Percentiles rank a stretch among this genome's conserved stretches.
Evolutionary conservation across 192 early-diverging fungal genomes (phyloP).

Genomic region (Coemansia sp.): DNA sequence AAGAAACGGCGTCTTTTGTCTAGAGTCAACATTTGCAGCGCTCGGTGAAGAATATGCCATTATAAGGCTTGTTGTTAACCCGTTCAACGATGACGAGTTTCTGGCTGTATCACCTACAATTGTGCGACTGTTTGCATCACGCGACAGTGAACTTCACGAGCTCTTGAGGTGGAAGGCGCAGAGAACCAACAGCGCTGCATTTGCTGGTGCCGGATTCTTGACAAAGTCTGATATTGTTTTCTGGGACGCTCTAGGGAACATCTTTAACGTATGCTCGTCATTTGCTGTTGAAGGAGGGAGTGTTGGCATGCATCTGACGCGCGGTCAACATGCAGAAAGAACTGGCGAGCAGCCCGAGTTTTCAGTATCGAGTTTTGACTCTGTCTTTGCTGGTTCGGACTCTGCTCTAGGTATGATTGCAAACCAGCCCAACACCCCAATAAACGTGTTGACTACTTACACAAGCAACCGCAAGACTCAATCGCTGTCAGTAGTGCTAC

Average conservation of each 20-base stretch:
- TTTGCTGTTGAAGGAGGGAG: constrained; percentile 48
- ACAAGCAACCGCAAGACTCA: constrained; percentile 24
- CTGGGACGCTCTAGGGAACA: constrained; percentile 44
- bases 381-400: constrained; percentile 16
- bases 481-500: constrained; percentile 29
- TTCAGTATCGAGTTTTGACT: constrained; percentile 12
- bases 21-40: constrained; percentile 35
- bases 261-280: constrained; percentile 44
- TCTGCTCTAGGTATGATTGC: constrained; percentile 13
- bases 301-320: constrained; percentile 43
- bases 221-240: constrained; percentile 32
- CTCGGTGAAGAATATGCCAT: constrained; percentile 27
- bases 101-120: constrained; percentile 32
- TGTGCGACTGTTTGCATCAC: constrained; percentile 46
- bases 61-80: constrained; percentile 25
- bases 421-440: neutral
- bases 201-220: constrained; percentile 40
- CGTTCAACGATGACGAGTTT: constrained; percentile 50
- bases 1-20: constrained; percentile 16
- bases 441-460: constrained; percentile 25
- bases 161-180: constrained; percentile 44
- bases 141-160: constrained; percentile 38
- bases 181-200: constrained; percentile 17
- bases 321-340: constrained; percentile 15
- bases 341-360: constrained; percentile 3